phyloP scores from a whole-genome alignment of 2,329 filamentous ascomycete species.

The Ceratocystis ficicola region DNA sequence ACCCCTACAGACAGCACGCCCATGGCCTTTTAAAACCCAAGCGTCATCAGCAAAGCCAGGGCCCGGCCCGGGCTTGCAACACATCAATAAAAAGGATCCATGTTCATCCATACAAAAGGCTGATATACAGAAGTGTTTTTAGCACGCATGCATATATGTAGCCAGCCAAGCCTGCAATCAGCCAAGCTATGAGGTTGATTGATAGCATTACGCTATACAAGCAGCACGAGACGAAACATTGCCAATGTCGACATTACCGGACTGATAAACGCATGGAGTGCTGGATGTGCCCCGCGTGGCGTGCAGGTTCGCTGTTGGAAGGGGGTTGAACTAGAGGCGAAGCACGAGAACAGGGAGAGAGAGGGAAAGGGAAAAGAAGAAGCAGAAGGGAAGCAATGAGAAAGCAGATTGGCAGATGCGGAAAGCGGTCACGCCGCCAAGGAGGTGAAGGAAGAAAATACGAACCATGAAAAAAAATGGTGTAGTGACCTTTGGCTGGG shows the following conservation, averaged over 20 bases:
- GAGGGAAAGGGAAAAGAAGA: not conserved
- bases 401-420: not conserved
- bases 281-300: not conserved
- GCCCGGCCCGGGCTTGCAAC: conserved; percentile 1
- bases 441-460: not conserved
- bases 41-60: not conserved
- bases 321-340: not conserved
- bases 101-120: conserved; percentile 8
- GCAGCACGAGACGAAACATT: conserved; percentile 5
- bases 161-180: too few species aligned
- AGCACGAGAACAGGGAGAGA: not conserved
- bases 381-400: not conserved
- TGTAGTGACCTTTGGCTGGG: not conserved
- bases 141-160: not conserved
- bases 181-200: too few species aligned
- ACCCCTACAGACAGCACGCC: conserved; percentile 1
- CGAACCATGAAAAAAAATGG: not conserved
- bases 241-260: conserved; percentile 8
- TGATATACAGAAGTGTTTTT: conserved; percentile 4
- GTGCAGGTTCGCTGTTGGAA: not conserved
- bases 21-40: not conserved
- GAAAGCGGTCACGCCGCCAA: not conserved
- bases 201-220: not conserved
- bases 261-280: not conserved
- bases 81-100: conserved; percentile 10